Base-by-base conservation (phyloP, 345 rosid species). In the Ailanthus altissimus region DNA sequence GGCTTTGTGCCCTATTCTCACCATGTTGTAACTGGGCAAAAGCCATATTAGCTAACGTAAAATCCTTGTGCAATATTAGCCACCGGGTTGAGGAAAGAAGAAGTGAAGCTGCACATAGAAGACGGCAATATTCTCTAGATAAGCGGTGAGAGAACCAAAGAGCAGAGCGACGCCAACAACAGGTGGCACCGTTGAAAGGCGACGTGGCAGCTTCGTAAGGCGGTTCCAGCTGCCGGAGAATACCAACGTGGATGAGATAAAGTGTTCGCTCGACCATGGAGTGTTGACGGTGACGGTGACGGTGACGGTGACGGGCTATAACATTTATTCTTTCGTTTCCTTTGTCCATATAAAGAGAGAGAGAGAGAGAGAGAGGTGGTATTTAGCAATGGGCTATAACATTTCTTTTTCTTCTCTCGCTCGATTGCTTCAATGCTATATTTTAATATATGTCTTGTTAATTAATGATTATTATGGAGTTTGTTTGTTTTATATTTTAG, bases 111-210 rank as follows among this genome's bases (percentile, higher is more conserved):
- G 32, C 57, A 46, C 0, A 57, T 75, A 10, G 81, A 73, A 26
- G 82, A 80, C 10, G 79, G 65, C 38, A 59, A 77, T 66, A 14
- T 73, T 1, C 81, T 77, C 6, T 67, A 66, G 42, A 81, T 77
- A 8, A 77, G 78, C 4, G 67, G 75, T 3, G 72, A 74, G 61
- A 81, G 66, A 8, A 56, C 10, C 2, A 77, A 76, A 20, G 72
- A 59, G 47, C 36, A 65, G n/a, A 69, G 65, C 49, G 77, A 78
- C 25, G n/a, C 10, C 25, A 72, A 23, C n/a, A 77, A 76, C 73
- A 72, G n/a, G 70, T 50, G 83, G 78, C 80, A 81, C 32, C 47
- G 75, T 57, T 5, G 78, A 73, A 68, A 67, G 53, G 42, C 60
- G 20, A 3, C 73, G 7, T 9, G 77, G 80, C 11, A 63, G 67